Evolutionary conservation across 1,139 yeast genomes (phyloP).

Genomic region (Kodamaea anthophila): DNA sequence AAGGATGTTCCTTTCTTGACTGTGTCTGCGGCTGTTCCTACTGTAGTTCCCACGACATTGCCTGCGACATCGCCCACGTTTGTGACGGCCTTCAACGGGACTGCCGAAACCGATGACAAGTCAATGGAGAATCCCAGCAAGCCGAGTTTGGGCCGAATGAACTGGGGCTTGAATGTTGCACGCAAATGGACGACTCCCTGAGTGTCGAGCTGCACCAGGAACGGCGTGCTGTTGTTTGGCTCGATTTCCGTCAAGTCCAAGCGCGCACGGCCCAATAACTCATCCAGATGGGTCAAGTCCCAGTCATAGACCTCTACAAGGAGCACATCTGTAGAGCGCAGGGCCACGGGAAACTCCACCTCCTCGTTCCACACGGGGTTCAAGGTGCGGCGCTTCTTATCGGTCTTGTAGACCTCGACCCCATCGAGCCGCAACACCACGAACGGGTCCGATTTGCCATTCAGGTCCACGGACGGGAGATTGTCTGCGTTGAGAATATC

Average conservation of each 20-base stretch:
- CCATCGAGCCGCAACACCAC: constrained; percentile 49
- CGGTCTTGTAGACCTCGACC: constrained; percentile 48
- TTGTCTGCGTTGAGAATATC: constrained; percentile 51
- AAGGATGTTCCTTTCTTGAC: constrained; percentile 41
- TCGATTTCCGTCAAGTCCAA: constrained; percentile 46
- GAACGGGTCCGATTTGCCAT: constrained; percentile 74
- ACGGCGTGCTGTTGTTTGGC: constrained; percentile 38
- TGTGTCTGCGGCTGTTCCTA: constrained; percentile 38
- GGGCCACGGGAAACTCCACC: constrained; percentile 51
- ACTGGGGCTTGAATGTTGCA: constrained; percentile 59
- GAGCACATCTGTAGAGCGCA: constrained; percentile 52
- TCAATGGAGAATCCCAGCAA: constrained; percentile 36
- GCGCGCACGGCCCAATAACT: constrained; percentile 46
- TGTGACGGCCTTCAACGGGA: constrained; percentile 43
- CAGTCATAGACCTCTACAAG: constrained; percentile 57
- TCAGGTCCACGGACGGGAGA: constrained; percentile 54
- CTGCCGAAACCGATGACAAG: constrained; percentile 36
- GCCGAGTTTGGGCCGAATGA: constrained; percentile 53
- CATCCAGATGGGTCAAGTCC: constrained; percentile 70
- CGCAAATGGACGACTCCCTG: constrained; percentile 53
- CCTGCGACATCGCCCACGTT: constrained; percentile 36
- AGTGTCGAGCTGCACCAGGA: constrained; percentile 48
- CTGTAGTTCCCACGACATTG: constrained; percentile 24
- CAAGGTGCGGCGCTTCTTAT: constrained; percentile 57
- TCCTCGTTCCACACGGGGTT: constrained; percentile 67